Percentiles rank a stretch among this genome's conserved stretches.
phyloP scores from a whole-genome alignment of 495 filamentous ascomycete genomes.

The Xylaria telfairii region DNA sequence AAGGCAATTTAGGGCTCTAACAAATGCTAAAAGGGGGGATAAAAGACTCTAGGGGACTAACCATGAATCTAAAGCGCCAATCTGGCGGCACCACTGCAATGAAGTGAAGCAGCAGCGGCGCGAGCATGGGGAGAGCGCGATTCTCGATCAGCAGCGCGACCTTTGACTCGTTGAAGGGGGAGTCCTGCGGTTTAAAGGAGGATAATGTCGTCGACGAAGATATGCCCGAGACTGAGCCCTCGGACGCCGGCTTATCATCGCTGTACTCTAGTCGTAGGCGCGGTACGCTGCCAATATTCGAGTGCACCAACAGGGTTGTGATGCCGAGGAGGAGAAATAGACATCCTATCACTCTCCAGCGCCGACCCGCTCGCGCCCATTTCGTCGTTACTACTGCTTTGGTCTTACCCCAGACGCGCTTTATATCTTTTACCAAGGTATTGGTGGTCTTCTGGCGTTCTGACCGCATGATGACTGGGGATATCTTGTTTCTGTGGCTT shows the following conservation, averaged over 20 bases:
- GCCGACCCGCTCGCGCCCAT: neutral
- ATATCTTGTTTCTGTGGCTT: neutral
- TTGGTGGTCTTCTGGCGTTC: neutral
- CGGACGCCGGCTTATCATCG: neutral
- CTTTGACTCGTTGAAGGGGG: conserved; percentile 53
- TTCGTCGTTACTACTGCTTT: neutral
- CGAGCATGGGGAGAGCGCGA: conserved; percentile 49
- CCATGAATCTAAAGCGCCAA: conserved; percentile 62
- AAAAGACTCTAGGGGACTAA: too few species aligned
- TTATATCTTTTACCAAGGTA: neutral
- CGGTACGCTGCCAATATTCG: neutral
- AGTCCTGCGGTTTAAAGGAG: neutral
- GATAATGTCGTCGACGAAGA: neutral
- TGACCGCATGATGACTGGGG: neutral
- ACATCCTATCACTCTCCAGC: conserved; percentile 8
- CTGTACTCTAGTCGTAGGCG: conserved; percentile 16
- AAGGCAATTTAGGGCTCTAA: too few species aligned
- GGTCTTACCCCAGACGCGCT: neutral
- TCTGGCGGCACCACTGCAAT: conserved; percentile 58
- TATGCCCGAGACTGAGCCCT: neutral
- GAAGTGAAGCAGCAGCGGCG: conserved; percentile 57
- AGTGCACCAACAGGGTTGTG: neutral
- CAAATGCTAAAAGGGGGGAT: too few species aligned
- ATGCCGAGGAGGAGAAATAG: neutral
- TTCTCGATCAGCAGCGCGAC: conserved; percentile 59